Evolutionary conservation across 129 eudicot genomes (phyloP), one percentile per base, ranked within the genome.

Genomic region (Flaveria brownii): DNA sequence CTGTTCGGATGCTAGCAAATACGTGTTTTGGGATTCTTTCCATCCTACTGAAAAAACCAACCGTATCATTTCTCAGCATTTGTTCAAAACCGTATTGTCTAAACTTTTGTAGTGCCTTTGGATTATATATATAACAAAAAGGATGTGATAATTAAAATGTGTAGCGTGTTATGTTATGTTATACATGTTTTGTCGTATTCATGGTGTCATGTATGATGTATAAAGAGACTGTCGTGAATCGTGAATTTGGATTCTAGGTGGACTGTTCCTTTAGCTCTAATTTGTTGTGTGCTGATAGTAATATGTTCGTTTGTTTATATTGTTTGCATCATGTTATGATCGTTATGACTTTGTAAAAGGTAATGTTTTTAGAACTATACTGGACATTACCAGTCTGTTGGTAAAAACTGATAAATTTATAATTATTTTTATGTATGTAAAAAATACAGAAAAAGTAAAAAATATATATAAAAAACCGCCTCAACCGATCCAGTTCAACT

Each of bases 11-110:
- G 97, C 97, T 74, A 78, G 62, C 17, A 85, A 72, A 68, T 91
- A 85, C n/a, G 92, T 91, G 2, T 91, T 91, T 6, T 91, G 97
- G 97, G 97, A 91, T 70, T 88, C 97, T 26, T 91, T 91, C 69
- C 97, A 91, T 87, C 97, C 95, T 1, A 68, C 95, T 2, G 87
- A 91, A 75, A 84, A 85, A 47, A 85, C 95, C 17, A 91, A 82
- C 50, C 76, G 49, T 20, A 85, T 91, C 15, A 54, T 91, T 36
- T 82, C 95, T 0, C 85, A 87, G 22, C 79, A 88, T 73, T 57
- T 91, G 62, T 41, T 86, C 22, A 83, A 87, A 75, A 82, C 73
- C 14, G 80, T 73, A 28, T 75, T 88, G 4, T 56, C 71, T 26
- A 72, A 65, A 61, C 69, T 75, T 30, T 62, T 16, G 14, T 73